A percentile compares a stretch with the other conserved stretches of the same genome.
phyloP scores from a whole-genome alignment of 2,329 filamentous ascomycete species.

The Arachnomyces sp. region DNA sequence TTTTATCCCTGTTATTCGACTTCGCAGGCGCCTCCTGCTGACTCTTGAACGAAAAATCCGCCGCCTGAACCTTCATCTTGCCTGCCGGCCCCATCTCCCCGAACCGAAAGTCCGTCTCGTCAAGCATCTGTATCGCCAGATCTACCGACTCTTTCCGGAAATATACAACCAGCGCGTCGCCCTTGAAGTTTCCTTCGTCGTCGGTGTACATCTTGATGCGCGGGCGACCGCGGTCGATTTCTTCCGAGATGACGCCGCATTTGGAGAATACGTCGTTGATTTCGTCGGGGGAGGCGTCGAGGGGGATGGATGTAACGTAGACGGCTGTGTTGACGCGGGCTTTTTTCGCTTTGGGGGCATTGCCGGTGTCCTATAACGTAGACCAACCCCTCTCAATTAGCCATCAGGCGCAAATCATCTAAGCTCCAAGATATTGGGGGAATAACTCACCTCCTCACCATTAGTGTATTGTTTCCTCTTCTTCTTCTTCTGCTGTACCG shows the following conservation, averaged over 20 bases:
- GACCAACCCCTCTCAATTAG: not conserved
- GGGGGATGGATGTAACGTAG: conserved; percentile 81
- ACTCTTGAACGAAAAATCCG: conserved; percentile 88
- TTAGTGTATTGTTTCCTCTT: conserved; percentile 45
- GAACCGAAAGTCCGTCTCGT: conserved; percentile 61
- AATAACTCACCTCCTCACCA: conserved; percentile 41
- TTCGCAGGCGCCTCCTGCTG: conserved; percentile 56
- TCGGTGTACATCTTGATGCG: conserved; percentile 91
- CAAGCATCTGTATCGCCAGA: conserved; percentile 48
- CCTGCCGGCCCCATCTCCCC: conserved; percentile 45
- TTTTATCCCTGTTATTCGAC: conserved; percentile 59
- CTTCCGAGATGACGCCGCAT: conserved; percentile 85
- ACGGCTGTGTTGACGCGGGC: conserved; percentile 71
- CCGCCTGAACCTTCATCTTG: conserved; percentile 71
- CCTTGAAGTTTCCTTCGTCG: conserved; percentile 76
- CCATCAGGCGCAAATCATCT: not conserved
- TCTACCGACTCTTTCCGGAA: conserved; percentile 91
- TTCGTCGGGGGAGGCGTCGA: conserved; percentile 70
- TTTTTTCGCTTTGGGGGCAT: conserved; percentile 32
- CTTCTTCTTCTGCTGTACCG: conserved; percentile 42
- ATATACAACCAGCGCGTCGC: conserved; percentile 86
- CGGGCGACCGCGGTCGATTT: conserved; percentile 78
- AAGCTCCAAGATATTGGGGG: not conserved
- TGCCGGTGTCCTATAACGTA: conserved; percentile 19
- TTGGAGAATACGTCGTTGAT: conserved; percentile 78